These are phyloP conservation scores for Tulasnella sp. DNA, from an alignment of 768 basidiomycete genomes.

Conservation along the genomic window DNA sequence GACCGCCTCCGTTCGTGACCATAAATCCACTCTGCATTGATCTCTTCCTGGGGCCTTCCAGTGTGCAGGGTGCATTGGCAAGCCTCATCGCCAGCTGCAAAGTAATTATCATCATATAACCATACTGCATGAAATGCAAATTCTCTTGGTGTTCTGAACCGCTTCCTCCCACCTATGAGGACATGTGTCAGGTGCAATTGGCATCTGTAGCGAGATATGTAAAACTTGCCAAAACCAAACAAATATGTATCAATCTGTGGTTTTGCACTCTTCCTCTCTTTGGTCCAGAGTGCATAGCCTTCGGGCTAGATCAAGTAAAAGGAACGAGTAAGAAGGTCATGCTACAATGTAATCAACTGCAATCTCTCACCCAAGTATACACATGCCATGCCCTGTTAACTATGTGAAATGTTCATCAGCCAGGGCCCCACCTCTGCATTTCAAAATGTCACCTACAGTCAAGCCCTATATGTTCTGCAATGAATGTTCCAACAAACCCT, in stretches of 20 bases:
- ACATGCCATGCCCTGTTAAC: not conserved
- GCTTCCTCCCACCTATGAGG: not conserved
- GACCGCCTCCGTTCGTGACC: not conserved
- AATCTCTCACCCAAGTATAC: not conserved
- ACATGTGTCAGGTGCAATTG: not conserved
- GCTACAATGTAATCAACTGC: not conserved
- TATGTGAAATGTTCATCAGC: not conserved
- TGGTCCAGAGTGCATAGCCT: not conserved
- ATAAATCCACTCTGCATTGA: constrained; percentile 5
- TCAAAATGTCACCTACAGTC: not conserved
- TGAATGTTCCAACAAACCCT: constrained; percentile 10
- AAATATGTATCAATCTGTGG: not conserved
- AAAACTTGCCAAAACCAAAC: not conserved
- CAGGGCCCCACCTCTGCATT: not conserved
- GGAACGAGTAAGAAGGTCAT: not conserved
- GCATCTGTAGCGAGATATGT: not conserved
- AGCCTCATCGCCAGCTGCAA: not conserved
- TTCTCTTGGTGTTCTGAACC: not conserved
- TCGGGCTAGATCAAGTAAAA: not conserved
- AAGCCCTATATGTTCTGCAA: not conserved
- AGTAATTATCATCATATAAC: constrained; percentile 13
- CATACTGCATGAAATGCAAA: constrained; percentile 4
- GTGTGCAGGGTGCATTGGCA: constrained; percentile 2
- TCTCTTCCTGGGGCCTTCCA: not conserved
- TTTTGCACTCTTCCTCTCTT: not conserved